Base-by-base conservation (phyloP, 2,329 filamentous ascomycete species). In the Epichloe elymi region DNA sequence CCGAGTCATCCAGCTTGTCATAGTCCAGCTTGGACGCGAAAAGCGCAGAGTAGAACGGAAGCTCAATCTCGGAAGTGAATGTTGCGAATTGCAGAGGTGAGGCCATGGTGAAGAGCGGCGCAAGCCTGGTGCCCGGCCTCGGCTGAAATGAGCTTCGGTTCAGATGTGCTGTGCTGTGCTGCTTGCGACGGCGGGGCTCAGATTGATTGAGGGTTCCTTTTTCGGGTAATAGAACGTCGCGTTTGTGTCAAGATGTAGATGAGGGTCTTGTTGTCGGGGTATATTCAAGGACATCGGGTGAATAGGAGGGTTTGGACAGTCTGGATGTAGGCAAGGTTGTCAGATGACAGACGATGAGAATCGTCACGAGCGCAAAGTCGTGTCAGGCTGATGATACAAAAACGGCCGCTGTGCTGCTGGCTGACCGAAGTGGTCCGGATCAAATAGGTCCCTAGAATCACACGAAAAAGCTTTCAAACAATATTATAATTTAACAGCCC, bases 1-100 rank as follows among this genome's bases (percentile, higher is more conserved):
- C 86, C 10, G 90, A 95, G 67, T 95, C 91, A 71, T 96, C 87
- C 48, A 98, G 86, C 70, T 90, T 95, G 71, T 96, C 93, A 76
- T 95, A 85, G 66, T 97, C 89, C 65, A 98, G 88, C 71, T 98
- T 98, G 58, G 85, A 86, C 5, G 85, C 82, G 53, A 94, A 93
- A n/a, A 98, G 79, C 5, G 88, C 84, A 44, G 87, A 85, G 66
- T 96, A 98, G 69, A 98, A 98, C 43, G 89, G 88, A 42, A 97
- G 76, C 65, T 98, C 93, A 63, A 97, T 89, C 70, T 96, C 88
- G 46, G 91, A 95, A 40, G 84, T 80, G 74, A 95, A 97, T 1
- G 91, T 85, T 54, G 88, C 88, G 68, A 90, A 98, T 72, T 79
- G 77, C 48, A 80, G 66, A 20, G 67, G 66, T 33, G 68, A 60